Evolutionary conservation across 768 basidiomycete genomes (phyloP).

Genomic region (Fistulinella prunicolor): DNA sequence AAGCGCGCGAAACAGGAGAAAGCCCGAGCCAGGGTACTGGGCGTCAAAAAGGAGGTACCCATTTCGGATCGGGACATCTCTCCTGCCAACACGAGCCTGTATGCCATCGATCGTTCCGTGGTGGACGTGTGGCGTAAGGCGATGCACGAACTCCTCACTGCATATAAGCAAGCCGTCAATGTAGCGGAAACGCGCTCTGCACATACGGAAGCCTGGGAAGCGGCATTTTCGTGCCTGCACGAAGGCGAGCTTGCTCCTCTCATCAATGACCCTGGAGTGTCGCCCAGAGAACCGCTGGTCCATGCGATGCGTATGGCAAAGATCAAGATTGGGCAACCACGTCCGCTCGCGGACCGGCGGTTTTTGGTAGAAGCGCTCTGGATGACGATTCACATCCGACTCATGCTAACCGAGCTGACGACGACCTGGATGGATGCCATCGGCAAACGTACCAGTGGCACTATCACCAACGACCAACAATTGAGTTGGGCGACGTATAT

Average conservation of each 20-base stretch:
- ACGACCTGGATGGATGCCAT: conserved; percentile 39
- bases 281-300: conserved; percentile 43
- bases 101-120: conserved; percentile 33
- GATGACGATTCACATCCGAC: conserved; percentile 50
- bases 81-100: conserved; percentile 21
- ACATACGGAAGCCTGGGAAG: conserved; percentile 59
- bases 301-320: conserved; percentile 52
- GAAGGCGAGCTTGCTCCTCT: conserved; percentile 42
- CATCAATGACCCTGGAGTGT: conserved; percentile 29
- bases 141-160: conserved; percentile 34
- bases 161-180: conserved; percentile 39
- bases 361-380: conserved; percentile 62
- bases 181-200: conserved; percentile 50
- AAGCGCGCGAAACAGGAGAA: conserved; percentile 6
- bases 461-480: conserved; percentile 29
- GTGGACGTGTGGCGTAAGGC: conserved; percentile 38
- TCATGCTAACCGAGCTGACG: conserved; percentile 47
- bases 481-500: conserved; percentile 47
- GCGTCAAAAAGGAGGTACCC: conserved; percentile 17
- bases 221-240: conserved; percentile 52
- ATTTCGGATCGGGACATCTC: conserved; percentile 28
- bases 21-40: conserved; percentile 15
- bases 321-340: conserved; percentile 52
- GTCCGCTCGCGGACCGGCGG: conserved; percentile 56
- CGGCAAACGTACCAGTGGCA: conserved; percentile 13